These are phyloP conservation scores for Prunus mume DNA, from an alignment of 306 rosid species.

Conservation along the genomic window DNA sequence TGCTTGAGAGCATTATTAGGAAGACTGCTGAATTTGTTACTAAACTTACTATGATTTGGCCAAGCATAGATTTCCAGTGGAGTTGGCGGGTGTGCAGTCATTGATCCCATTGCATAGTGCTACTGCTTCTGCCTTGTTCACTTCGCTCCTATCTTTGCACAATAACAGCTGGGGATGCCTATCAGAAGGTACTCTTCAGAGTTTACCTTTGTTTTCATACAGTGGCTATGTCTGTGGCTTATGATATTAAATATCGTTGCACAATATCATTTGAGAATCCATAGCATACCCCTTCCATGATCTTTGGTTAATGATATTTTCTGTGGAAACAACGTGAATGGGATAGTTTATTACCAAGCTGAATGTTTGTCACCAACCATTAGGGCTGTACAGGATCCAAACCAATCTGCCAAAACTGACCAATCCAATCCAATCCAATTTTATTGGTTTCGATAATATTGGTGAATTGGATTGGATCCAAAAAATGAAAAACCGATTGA, in stretches of 20 bases:
- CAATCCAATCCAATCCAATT: too few relatives aligned
- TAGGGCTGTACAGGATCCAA: too few relatives aligned
- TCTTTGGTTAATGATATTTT: neutral
- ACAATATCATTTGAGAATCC: neutral
- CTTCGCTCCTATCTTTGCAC: constrained; percentile 71
- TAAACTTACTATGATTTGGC: neutral
- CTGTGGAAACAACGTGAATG: neutral
- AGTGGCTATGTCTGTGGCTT: neutral
- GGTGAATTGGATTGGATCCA: too few relatives aligned
- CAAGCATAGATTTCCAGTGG: constrained; percentile 58
- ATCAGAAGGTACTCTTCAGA: constrained; percentile 58
- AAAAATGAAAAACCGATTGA: too few relatives aligned
- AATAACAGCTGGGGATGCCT: constrained; percentile 73
- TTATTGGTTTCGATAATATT: too few relatives aligned
- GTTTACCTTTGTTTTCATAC: neutral
- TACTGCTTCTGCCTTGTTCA: constrained; percentile 79
- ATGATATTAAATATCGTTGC: neutral
- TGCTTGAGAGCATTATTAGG: neutral
- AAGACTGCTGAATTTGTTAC: neutral
- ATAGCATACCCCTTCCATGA: neutral
- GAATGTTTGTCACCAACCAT: neutral
- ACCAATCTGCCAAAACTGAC: too few relatives aligned
- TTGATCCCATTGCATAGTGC: constrained; percentile 78
- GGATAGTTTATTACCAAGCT: neutral
- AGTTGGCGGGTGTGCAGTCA: constrained; percentile 59